Evolutionary conservation across 345 rosid species (phyloP), one percentile per base, ranked within the genome.

Genomic region (Pistacia vera): DNA sequence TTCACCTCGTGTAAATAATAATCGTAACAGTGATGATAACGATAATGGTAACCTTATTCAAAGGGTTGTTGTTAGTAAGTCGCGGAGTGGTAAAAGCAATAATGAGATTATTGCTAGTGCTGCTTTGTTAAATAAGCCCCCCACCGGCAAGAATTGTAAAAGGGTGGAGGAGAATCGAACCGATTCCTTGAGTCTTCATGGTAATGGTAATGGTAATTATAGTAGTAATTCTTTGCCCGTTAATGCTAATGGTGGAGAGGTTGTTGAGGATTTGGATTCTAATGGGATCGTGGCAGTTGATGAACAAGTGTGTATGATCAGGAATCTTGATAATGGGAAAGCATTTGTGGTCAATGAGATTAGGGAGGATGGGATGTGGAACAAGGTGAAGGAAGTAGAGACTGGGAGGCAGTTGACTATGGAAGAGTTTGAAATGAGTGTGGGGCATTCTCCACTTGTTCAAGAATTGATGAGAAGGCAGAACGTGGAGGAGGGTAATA

Each of bases 381-480:
- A 95, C 57, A 89, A 90, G 81, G 87, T 96, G 5, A 88, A 90
- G 79, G 99, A 95, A 88, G 93, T 96, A 4, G 97, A 89, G 20
- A 96, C 98, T 0, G 97, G 89, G 20, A 87, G 93, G 70, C 97
- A 92, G 76, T 87, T 93, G 93, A 93, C 99, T 0, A 86, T 96
- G 79, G 99, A 96, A 86, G 99, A 96, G 84, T 96, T 96, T 69
- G 93, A 96, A 77, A 86, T 87, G 86, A 83, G 86, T 52, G 94
- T 93, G 2, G 98, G 99, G 66, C 97, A 93, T 81, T 96, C 99
- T 0, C 98, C 99, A 0, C 91, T 96, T 57, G 99, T 93, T 56
- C 97, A 90, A 76, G 99, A 96, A 71, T 74, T 96, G 85, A 93
- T 96, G 98, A 92, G 98, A 84, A 84, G 99, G 78, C 98, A 96